A percentile compares a stretch with the other conserved stretches of the same genome.
Evolutionary conservation across 139 green algal genomes (phyloP).

Genomic region (Yamagishiella unicocca): DNA sequence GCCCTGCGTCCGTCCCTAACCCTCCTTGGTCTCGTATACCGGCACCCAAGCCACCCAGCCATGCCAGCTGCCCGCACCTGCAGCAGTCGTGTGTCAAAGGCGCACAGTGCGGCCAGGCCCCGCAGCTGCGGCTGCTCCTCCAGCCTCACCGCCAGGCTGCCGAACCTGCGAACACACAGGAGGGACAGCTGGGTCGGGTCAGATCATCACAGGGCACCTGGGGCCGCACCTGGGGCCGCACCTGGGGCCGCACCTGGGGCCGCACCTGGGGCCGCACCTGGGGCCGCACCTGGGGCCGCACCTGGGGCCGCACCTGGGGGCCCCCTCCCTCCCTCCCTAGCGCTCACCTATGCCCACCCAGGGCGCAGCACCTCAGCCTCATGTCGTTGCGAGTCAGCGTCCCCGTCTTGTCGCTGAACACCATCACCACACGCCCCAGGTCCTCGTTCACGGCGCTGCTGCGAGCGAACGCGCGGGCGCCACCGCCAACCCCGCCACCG

Average conservation of each 20-base stretch:
- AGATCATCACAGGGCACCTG: too few relatives aligned
- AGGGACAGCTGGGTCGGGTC: too few relatives aligned
- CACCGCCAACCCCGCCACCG: neutral
- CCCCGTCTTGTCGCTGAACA: slow-evolving; percentile 96
- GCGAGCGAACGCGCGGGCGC: slow-evolving; percentile 52
- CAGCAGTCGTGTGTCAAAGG: neutral
- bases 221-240: too few relatives aligned
- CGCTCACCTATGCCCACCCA: neutral
- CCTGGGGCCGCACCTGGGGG: too few relatives aligned
- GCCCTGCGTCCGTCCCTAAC: too few relatives aligned
- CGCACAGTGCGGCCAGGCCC: neutral
- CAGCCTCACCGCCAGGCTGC: slow-evolving; percentile 15
- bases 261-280: too few relatives aligned
- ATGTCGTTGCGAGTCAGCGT: slow-evolving; percentile 82
- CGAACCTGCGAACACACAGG: slow-evolving; percentile 10
- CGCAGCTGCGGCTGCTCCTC: slow-evolving; percentile 20
- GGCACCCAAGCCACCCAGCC: too few relatives aligned
- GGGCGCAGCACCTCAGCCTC: slow-evolving; percentile 55
- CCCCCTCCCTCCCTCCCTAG: too few relatives aligned
- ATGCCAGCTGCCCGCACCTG: neutral
- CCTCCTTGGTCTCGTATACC: too few relatives aligned
- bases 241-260: too few relatives aligned
- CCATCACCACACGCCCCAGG: slow-evolving; percentile 83
- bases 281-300: too few relatives aligned
- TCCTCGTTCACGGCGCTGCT: slow-evolving; percentile 89